Base-by-base conservation (phyloP, 768 basidiomycete genomes). In the Lanmaoa pseudosensibilis region DNA sequence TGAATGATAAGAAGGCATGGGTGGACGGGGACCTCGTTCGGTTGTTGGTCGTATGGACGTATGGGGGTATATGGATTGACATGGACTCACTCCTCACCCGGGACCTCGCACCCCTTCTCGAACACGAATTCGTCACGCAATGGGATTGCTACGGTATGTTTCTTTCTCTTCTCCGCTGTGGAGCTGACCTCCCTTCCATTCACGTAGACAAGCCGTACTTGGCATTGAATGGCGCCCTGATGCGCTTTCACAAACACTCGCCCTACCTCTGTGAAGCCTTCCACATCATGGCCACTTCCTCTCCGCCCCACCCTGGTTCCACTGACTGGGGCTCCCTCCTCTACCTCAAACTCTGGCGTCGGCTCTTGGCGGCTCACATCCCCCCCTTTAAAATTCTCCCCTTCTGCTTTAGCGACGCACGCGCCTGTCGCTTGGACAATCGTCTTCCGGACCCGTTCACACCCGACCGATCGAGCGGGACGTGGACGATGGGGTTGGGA, bases 261-360 rank as follows among this genome's bases (percentile, higher is more conserved):
- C 93, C 96, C 2, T 99, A 97, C 75, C 86, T 99, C 41, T 98
- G 96, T 76, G 94, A 98, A 75, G 92, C 94, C 2, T 94, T 98
- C 75, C 87, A 96, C 70, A 77, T 94, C 65, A 97, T 99, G 86
- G 76, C 83, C 0, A 82, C 83, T 11, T 86, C 87, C 3, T 73
- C 85, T 0, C 80, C 87, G 3, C 95, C 94, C 1, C 82, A 83
- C 2, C 74, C 85, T 18, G 84, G 86, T 41, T 88, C 92, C 23
- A 94, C 94, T 9, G 94, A 96, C 71, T 98, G 96, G 96, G 96
- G 96, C 19, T 83, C 94, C 0, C 78, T 87, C 10, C 86, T 98
- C 52, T 99, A 99, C 75, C 80, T 89, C 67, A 93, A 93, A 67
- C 85, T 97, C 27, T 94, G 90, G 83, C 86, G 94, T 13, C 82